Evolutionary conservation across 257 asterid species (phyloP), one percentile per base, ranked within the genome.

Genomic region (Eustoma russellianum): DNA sequence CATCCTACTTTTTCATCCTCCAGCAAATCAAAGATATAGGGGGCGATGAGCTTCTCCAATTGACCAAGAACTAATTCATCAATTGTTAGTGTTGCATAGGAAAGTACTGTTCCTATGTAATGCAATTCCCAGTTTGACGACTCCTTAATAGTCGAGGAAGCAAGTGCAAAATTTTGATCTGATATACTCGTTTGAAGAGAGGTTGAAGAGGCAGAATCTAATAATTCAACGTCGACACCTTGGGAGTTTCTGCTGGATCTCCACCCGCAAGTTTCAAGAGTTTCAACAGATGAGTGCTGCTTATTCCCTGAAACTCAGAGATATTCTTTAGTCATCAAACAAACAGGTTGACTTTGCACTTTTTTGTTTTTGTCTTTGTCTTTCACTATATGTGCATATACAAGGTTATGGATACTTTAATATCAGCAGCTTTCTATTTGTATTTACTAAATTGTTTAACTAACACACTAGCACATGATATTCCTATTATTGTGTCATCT

Each of bases 131-230:
- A 88, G 44, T 58, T 65, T 13, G 76, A 61, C 17, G 80, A 66
- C 50, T 76, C 83, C n/a, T n/a, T n/a, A 6, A 74, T 52, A 62
- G 67, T 72, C 6, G 67, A 53, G 12, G 64, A 69, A 50, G 51
- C 35, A 12, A 60, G 69, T 60, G 62, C 57, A 56, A 60, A 56
- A 61, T 79, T 72, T 46, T 68, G 53, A 65, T 63, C 65, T 47
- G 76, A 71, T 70, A 71, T 77, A 60, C 76, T 72, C 15, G 62
- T 43, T 46, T 71, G 76, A 38, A 73, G 64, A 40, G 88, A 81
- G 13, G 64, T 46, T 33, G 95, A 83, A 47, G 94, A 83, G 62
- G 94, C 96, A 3, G 94, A 79, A 61, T 87, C 97, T 58, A 83
- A 80, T 55, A 81, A 68, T 53, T 86, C 96, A 55, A 59, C 73